phyloP scores from a whole-genome alignment of 768 basidiomycete genomes.

The Hypholoma sublateritium region DNA sequence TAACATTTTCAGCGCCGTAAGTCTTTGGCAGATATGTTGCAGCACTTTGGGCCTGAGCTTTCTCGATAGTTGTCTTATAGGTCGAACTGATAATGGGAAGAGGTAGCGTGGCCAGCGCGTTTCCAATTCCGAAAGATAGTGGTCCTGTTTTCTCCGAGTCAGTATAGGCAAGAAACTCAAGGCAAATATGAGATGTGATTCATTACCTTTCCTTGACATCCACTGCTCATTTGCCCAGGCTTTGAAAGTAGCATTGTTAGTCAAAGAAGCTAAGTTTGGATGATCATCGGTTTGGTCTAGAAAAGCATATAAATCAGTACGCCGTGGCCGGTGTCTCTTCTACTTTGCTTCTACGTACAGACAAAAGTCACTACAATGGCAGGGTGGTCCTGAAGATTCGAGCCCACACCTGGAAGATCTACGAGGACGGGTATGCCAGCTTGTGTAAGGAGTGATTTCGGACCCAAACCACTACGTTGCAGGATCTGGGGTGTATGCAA shows the following conservation, averaged over 20 bases:
- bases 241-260: not conserved
- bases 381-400: not conserved
- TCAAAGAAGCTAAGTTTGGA: not conserved
- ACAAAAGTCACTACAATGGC: not conserved
- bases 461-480: not conserved
- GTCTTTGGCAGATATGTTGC: slow-evolving; percentile 8
- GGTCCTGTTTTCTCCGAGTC: not conserved
- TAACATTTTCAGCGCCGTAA: slow-evolving; percentile 4
- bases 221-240: not conserved
- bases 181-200: too few relatives aligned
- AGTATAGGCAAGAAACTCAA: not conserved
- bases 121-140: not conserved
- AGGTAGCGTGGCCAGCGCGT: not conserved
- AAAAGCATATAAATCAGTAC: too few relatives aligned
- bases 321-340: not conserved
- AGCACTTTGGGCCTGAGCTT: slow-evolving; percentile 5
- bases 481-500: not conserved
- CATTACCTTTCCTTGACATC: not conserved
- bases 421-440: not conserved
- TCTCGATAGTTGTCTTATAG: slow-evolving; percentile 5
- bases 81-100: not conserved
- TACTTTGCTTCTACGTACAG: not conserved
- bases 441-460: not conserved
- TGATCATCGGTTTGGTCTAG: not conserved
- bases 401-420: not conserved